Evolutionary conservation across 345 rosid species (phyloP).

Genomic region (Eucalyptus lansdowneana): DNA sequence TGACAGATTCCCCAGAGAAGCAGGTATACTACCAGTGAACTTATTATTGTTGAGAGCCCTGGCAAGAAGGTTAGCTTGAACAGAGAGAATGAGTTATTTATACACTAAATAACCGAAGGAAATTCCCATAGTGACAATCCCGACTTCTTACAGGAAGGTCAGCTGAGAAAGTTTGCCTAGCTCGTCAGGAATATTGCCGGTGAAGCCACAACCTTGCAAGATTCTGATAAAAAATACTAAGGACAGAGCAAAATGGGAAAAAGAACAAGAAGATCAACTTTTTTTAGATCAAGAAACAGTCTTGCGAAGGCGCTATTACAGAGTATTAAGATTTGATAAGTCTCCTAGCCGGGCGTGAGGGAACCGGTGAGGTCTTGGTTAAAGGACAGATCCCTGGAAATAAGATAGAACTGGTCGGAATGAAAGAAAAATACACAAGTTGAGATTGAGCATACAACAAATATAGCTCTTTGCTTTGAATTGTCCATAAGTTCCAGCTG

Average conservation of each 20-base stretch:
- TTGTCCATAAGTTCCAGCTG: constrained; percentile 24
- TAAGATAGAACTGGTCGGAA: background rate
- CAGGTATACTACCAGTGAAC: constrained; percentile 67
- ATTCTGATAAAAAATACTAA: constrained; percentile 34
- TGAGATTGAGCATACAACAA: background rate
- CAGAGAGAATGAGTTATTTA: background rate
- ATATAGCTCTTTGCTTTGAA: background rate
- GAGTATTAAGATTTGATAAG: constrained; percentile 59
- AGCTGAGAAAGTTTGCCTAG: constrained; percentile 67
- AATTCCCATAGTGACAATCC: background rate
- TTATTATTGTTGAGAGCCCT: constrained; percentile 97
- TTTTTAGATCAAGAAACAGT: background rate
- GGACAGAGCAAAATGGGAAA: background rate
- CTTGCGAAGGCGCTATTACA: constrained; percentile 28
- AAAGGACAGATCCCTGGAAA: constrained; percentile 74
- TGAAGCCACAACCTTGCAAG: constrained; percentile 81
- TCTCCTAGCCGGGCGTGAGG: constrained; percentile 65
- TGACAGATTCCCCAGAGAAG: constrained; percentile 71
- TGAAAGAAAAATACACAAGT: background rate
- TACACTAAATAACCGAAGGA: background rate
- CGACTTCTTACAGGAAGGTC: constrained; percentile 69
- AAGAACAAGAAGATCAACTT: background rate
- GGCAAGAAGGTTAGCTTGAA: background rate
- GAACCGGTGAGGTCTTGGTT: constrained; percentile 69
- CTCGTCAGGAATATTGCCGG: constrained; percentile 72